phyloP scores from a whole-genome alignment of 2,329 filamentous ascomycete genomes.

The Phoma sp. region DNA sequence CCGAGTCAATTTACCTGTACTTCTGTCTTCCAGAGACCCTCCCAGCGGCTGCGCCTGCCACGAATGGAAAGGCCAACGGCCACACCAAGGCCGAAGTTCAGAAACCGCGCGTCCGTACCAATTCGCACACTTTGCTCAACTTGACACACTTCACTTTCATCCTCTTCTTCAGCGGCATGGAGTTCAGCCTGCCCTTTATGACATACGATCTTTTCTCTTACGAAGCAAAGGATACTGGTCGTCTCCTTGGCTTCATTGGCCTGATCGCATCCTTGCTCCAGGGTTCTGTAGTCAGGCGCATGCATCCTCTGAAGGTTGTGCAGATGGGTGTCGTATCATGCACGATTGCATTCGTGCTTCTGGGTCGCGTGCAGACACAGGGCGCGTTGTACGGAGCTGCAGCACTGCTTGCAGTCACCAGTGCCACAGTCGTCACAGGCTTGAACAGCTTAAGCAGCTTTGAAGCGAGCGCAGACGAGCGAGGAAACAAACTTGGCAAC shows the following conservation, averaged over 20 bases:
- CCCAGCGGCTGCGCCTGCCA: constrained; percentile 50
- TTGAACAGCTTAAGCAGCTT: constrained; percentile 91
- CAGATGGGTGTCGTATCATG: constrained; percentile 80
- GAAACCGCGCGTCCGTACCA: constrained; percentile 63
- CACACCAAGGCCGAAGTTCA: constrained; percentile 26
- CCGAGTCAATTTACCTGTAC: constrained; percentile 90
- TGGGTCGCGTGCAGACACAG: constrained; percentile 72
- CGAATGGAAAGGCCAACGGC: constrained; percentile 27
- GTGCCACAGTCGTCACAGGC: constrained; percentile 91
- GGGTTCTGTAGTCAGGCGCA: constrained; percentile 84
- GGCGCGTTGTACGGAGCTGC: constrained; percentile 79
- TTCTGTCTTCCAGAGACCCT: constrained; percentile 84
- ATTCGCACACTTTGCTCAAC: constrained; percentile 83
- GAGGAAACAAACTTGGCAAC: constrained; percentile 85
- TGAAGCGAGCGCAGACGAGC: constrained; percentile 78
- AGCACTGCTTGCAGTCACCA: constrained; percentile 84
- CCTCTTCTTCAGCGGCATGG: constrained; percentile 97
- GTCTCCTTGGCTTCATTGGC: constrained; percentile 87
- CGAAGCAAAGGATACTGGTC: constrained; percentile 78
- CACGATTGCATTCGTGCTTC: constrained; percentile 77
- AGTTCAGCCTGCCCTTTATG: constrained; percentile 97
- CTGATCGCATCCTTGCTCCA: constrained; percentile 91
- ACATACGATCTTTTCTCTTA: constrained; percentile 93
- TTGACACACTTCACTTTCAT: constrained; percentile 87
- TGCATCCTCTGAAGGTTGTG: constrained; percentile 80